phyloP scores from a whole-genome alignment of 2,329 filamentous ascomycete genomes.

The Stagonosporopsis vannaccii region DNA sequence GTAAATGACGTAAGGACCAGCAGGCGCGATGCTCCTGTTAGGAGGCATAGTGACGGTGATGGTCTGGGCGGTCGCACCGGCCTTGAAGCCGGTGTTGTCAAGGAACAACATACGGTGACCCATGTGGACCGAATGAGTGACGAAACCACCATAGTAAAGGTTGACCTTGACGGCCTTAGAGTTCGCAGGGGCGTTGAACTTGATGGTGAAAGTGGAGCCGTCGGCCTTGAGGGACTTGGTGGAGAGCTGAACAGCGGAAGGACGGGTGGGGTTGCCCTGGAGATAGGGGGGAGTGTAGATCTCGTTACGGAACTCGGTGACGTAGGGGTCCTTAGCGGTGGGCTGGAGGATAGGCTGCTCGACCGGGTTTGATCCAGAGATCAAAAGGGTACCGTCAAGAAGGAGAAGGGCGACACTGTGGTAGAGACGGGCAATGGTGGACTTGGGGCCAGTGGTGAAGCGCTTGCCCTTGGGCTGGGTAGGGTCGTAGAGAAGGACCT shows the following conservation, averaged over 20 bases:
- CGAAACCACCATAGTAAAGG: conserved; percentile 66
- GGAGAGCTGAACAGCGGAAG: conserved; percentile 57
- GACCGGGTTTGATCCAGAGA: conserved; percentile 68
- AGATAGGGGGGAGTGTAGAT: conserved; percentile 69
- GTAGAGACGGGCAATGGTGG: conserved; percentile 60
- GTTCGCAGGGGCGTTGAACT: conserved; percentile 55
- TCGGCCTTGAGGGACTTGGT: conserved; percentile 54
- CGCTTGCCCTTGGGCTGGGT: conserved; percentile 58
- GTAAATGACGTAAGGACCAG: conserved; percentile 68
- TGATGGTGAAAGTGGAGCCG: conserved; percentile 56
- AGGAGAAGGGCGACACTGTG: conserved; percentile 67
- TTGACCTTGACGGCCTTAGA: conserved; percentile 57
- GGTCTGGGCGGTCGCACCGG: conserved; percentile 52
- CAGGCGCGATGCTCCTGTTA: conserved; percentile 62
- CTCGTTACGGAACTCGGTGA: conserved; percentile 69
- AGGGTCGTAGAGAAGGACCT: conserved; percentile 66
- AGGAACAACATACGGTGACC: conserved; percentile 65
- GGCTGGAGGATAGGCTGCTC: conserved; percentile 62
- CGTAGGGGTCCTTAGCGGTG: conserved; percentile 56
- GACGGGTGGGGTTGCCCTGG: conserved; percentile 60
- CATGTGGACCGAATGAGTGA: conserved; percentile 69
- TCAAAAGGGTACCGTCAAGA: conserved; percentile 65
- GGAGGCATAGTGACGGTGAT: conserved; percentile 63
- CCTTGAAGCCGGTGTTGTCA: conserved; percentile 58
- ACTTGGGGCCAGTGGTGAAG: conserved; percentile 57